A percentile compares a stretch with the other conserved stretches of the same genome.
Conservation (phyloP, 768 basidiomycete species). For the Coprinopsis sp. region DNA sequence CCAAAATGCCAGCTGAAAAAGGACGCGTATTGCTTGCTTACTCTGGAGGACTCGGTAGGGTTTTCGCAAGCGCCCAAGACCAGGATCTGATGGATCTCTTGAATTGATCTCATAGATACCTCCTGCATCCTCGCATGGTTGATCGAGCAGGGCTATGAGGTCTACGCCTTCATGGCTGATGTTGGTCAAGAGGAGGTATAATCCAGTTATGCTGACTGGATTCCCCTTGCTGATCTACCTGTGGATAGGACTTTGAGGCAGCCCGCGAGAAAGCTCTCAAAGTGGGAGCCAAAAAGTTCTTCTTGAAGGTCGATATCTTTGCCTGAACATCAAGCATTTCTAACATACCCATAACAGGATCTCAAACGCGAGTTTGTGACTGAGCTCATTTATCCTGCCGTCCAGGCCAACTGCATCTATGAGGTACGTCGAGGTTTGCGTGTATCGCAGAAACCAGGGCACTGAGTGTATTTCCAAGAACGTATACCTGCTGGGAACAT, state of each 20-base stretch:
- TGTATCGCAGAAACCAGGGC: too few species aligned
- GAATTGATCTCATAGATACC: slow-evolving; percentile 59
- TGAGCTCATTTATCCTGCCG: slow-evolving; percentile 95
- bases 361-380: slow-evolving; percentile 92
- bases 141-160: slow-evolving; percentile 97
- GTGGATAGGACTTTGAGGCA: slow-evolving; percentile 80
- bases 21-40: slow-evolving; percentile 96
- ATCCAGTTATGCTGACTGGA: neutral
- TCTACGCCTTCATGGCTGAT: slow-evolving; percentile 95
- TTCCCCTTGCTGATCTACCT: neutral
- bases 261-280: slow-evolving; percentile 84
- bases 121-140: slow-evolving; percentile 99
- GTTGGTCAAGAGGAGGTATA: slow-evolving; percentile 86
- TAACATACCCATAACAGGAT: slow-evolving; percentile 48
- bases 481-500: slow-evolving; percentile 96
- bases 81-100: slow-evolving; percentile 1
- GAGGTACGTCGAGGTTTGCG: too few species aligned
- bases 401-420: slow-evolving; percentile 98
- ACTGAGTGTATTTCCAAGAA: slow-evolving; percentile 43
- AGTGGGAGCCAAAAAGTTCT: slow-evolving; percentile 95
- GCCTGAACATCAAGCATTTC: neutral
- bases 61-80: neutral
- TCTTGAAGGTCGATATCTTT: slow-evolving; percentile 60
- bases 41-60: slow-evolving; percentile 93
- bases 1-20: slow-evolving; percentile 43